Percentiles rank a stretch among this genome's conserved stretches.
phyloP scores from a whole-genome alignment of 805 yeast species.

The Kregervanrija pseudodelftensis region DNA sequence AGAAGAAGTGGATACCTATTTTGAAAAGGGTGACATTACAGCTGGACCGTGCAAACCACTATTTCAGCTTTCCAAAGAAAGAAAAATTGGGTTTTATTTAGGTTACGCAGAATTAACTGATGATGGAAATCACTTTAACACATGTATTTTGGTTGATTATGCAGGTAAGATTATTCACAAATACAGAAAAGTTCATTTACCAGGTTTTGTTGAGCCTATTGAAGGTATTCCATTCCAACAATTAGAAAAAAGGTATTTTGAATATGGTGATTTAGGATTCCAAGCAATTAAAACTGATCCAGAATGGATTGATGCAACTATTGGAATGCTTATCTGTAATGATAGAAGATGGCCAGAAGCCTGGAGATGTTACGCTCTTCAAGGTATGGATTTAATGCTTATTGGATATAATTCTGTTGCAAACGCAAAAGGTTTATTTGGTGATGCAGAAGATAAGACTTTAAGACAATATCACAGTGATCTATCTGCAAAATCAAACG shows the following conservation, averaged over 20 bases:
- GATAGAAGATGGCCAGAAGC: constrained; percentile 38
- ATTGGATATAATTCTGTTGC: constrained; percentile 33
- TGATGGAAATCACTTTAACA: constrained; percentile 31
- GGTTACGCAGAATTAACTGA: constrained; percentile 36
- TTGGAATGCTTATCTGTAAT: constrained; percentile 33
- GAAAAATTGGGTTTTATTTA: constrained; percentile 25
- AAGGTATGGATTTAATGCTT: constrained; percentile 33
- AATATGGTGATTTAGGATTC: constrained; percentile 32
- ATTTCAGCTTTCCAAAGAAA: constrained; percentile 30
- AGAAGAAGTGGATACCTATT: constrained; percentile 29
- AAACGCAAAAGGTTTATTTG: constrained; percentile 28
- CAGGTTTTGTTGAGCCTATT: constrained; percentile 32
- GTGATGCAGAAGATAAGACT: constrained; percentile 26
- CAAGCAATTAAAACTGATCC: constrained; percentile 28
- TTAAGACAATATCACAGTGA: constrained; percentile 29
- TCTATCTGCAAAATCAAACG: constrained; percentile 27
- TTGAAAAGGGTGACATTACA: constrained; percentile 32
- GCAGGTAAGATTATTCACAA: constrained; percentile 26
- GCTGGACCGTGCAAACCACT: constrained; percentile 22
- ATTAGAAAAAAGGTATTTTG: constrained; percentile 32
- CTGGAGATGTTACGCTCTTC: constrained; percentile 33
- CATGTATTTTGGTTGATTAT: constrained; percentile 27
- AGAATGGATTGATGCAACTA: constrained; percentile 25
- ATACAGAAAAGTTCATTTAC: constrained; percentile 32
- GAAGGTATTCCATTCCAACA: constrained; percentile 27